Evolutionary conservation across 495 filamentous ascomycete genomes (phyloP).

Genomic region (Hapsidospora chrysogenum): DNA sequence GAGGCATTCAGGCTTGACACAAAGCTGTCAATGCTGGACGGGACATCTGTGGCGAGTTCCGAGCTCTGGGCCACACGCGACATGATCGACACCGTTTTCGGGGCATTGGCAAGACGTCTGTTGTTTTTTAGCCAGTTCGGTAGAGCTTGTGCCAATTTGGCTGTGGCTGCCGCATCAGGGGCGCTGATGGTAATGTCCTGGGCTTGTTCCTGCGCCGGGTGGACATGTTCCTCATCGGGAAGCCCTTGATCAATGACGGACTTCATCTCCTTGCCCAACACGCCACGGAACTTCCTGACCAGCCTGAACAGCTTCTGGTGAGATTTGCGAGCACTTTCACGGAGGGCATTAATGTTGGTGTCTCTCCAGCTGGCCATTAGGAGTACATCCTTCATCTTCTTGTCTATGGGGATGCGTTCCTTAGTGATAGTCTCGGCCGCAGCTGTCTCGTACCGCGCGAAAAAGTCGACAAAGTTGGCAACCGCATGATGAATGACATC

Average conservation of each 20-base stretch:
- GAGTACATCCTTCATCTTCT: slow-evolving; percentile 73
- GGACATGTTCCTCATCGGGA: slow-evolving; percentile 26
- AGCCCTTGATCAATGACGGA: slow-evolving; percentile 46
- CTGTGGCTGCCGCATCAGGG: slow-evolving; percentile 2
- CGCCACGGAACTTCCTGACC: slow-evolving; percentile 68
- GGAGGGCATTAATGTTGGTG: slow-evolving; percentile 75
- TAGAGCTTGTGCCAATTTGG: slow-evolving; percentile 6
- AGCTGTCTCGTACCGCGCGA: slow-evolving; percentile 45
- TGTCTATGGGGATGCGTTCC: slow-evolving; percentile 54
- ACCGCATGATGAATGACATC: slow-evolving; percentile 39
- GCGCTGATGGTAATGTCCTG: background rate
- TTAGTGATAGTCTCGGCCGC: slow-evolving; percentile 44
- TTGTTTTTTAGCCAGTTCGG: background rate
- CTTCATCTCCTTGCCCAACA: slow-evolving; percentile 56
- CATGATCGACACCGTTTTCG: slow-evolving; percentile 41
- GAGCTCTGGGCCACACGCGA: slow-evolving; percentile 30
- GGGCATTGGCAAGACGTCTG: slow-evolving; percentile 38
- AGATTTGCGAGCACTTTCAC: slow-evolving; percentile 75
- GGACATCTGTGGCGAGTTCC: slow-evolving; percentile 32
- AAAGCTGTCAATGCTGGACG: slow-evolving; percentile 48
- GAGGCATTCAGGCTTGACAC: slow-evolving; percentile 45
- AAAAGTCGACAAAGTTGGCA: slow-evolving; percentile 61
- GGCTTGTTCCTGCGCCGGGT: background rate
- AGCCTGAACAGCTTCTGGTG: slow-evolving; percentile 85
- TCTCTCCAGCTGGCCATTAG: slow-evolving; percentile 91